These are phyloP conservation scores for Recurvomyces mirabilis DNA, from an alignment of 495 filamentous ascomycete species.

Conservation along the genomic window DNA sequence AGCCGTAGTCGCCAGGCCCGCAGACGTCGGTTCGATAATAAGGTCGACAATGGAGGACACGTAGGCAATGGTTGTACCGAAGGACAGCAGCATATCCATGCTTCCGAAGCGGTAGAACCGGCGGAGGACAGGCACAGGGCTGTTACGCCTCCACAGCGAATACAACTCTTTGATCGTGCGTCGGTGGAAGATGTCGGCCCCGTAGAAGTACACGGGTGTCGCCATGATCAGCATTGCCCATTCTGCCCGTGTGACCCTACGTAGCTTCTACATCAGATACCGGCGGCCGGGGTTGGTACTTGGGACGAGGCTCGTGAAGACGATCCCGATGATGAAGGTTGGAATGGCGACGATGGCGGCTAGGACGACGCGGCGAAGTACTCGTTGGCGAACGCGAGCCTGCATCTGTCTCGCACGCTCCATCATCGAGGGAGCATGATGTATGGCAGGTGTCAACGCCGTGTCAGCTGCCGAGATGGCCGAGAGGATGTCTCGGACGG, in stretches of 20 bases:
- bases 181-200: constrained; percentile 75
- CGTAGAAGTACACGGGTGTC: constrained; percentile 82
- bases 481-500: constrained; percentile 60
- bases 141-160: constrained; percentile 70
- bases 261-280: constrained; percentile 57
- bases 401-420: constrained; percentile 59
- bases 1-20: not conserved
- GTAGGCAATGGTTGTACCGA: constrained; percentile 84
- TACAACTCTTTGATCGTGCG: constrained; percentile 69
- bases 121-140: constrained; percentile 59
- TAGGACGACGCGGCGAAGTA: constrained; percentile 49
- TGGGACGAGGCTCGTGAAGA: constrained; percentile 77
- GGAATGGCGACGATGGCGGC: constrained; percentile 69
- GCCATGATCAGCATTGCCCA: constrained; percentile 78
- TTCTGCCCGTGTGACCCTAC: constrained; percentile 63
- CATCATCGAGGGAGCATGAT: constrained; percentile 76
- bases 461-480: constrained; percentile 54
- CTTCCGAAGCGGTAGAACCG: constrained; percentile 89
- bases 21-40: constrained; percentile 49
- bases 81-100: constrained; percentile 89
- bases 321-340: constrained; percentile 79
- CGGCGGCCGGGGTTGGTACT: constrained; percentile 41
- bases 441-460: constrained; percentile 54
- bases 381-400: constrained; percentile 22
- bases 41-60: constrained; percentile 71